Base-by-base conservation (phyloP, 305 asterid species). In the Plantago coronopus region DNA sequence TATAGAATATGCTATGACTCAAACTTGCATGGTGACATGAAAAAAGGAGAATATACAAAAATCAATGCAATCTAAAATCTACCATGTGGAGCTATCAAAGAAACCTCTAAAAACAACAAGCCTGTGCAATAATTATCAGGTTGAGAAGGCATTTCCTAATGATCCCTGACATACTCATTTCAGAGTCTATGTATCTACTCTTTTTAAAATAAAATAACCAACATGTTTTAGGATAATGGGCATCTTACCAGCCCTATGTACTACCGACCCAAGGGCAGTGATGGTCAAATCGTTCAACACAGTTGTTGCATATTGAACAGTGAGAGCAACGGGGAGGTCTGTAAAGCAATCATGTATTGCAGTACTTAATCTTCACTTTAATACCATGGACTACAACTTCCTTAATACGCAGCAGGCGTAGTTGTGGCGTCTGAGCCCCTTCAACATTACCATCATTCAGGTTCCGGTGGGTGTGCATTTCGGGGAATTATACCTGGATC, bases 241-340 rank as follows among this genome's bases (percentile, higher is more conserved):
- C 31, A 23, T 60, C 87, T 81, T 70, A 91, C 98, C 97, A 86
- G 75, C 46, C 98, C 97, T 69, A 91, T 85, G 80, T 97, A 91
- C 66, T 91, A 97, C 31, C 98, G 54, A 91, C 98, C 98, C 98
- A 91, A 50, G 98, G 98, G 75, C 95, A 91, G 74, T 89, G 98
- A 68, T 89, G 97, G 67, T 91, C 97, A 75, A 91, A 91, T 71
- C 91, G 69, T 73, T 89, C 96, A 48, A 91, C 98, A 58, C 97
- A 91, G 73, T 91, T 88, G 71, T 91, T 88, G 85, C 98, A 91
- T 69, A 91, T 91, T 50, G 98, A 91, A 78, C 98, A 91, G 63
- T 91, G 98, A 47, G 98, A 91, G 78, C 95, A 89, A 38, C 98
- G 97, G 1, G 98, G 98, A 67, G 98, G 98, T 50, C 98, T 79